A percentile compares a stretch with the other conserved stretches of the same genome.
These are phyloP conservation scores for Neurospora sp. DNA, from an alignment of 495 filamentous ascomycete genomes.

Conservation along the genomic window DNA sequence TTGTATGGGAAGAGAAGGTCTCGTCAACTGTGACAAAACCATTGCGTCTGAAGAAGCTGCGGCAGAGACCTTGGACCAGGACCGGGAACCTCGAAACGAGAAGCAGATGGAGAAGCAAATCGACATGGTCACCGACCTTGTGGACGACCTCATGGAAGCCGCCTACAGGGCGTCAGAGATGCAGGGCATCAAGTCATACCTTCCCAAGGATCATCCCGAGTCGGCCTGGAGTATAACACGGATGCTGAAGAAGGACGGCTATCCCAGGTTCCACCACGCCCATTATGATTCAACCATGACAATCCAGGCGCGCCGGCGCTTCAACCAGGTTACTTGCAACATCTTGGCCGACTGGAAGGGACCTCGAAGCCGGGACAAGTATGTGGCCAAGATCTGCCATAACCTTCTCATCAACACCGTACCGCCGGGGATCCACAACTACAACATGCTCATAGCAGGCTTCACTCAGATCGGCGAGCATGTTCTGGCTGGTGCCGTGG, in stretches of 20 bases:
- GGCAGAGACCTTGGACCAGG: background rate
- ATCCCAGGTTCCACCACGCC: conserved; percentile 26
- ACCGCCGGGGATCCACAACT: conserved; percentile 53
- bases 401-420: conserved; percentile 48
- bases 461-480: conserved; percentile 43
- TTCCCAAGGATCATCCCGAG: conserved; percentile 12
- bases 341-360: conserved; percentile 24
- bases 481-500: conserved; percentile 42
- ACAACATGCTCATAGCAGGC: conserved; percentile 52
- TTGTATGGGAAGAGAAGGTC: background rate
- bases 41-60: conserved; percentile 7
- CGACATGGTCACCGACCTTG: conserved; percentile 12
- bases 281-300: conserved; percentile 5
- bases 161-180: conserved; percentile 9
- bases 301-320: conserved; percentile 8
- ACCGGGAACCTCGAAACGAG: conserved; percentile 7
- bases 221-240: conserved; percentile 20
- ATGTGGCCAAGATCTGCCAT: conserved; percentile 53
- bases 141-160: conserved; percentile 15
- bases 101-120: conserved; percentile 4
- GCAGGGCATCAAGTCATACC: conserved; percentile 3
- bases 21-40: conserved; percentile 3
- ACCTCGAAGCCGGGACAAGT: conserved; percentile 4
- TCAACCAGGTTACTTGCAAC: conserved; percentile 25
- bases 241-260: conserved; percentile 22